These are phyloP conservation scores for Westerdykella aurantiaca DNA, from an alignment of 2,329 filamentous ascomycete species.

Conservation along the genomic window DNA sequence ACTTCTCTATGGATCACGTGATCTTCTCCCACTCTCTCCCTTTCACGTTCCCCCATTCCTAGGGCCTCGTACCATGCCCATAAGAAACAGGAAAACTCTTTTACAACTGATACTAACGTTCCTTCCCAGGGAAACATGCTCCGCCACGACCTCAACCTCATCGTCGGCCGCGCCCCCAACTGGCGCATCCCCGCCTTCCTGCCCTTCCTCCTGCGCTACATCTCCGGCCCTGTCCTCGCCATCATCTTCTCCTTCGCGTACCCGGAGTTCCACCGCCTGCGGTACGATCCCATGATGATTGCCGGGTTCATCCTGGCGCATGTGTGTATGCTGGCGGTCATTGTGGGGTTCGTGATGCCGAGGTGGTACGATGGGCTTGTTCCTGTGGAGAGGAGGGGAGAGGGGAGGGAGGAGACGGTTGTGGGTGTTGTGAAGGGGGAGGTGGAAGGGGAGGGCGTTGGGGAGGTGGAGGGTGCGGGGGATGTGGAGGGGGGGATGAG, in stretches of 20 bases:
- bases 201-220: slow-evolving; percentile 42
- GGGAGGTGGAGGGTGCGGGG: neutral
- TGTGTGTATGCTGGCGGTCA: slow-evolving; percentile 44
- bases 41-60: no score
- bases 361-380: slow-evolving; percentile 52
- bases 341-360: slow-evolving; percentile 48
- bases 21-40: no score
- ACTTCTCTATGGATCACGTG: no score
- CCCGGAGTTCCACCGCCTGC: slow-evolving; percentile 27
- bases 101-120: neutral
- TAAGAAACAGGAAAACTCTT: no score
- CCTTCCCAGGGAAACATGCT: slow-evolving; percentile 50
- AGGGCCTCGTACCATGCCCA: no score
- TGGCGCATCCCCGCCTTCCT: slow-evolving; percentile 53
- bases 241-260: slow-evolving; percentile 34
- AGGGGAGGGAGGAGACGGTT: slow-evolving; percentile 39
- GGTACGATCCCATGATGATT: slow-evolving; percentile 34
- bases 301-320: slow-evolving; percentile 27
- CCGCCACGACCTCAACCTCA: slow-evolving; percentile 50
- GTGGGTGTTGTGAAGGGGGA: slow-evolving; percentile 25
- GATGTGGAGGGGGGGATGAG: no score
- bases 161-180: slow-evolving; percentile 43
- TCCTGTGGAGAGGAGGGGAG: slow-evolving; percentile 42
- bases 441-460: slow-evolving; percentile 13
- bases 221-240: slow-evolving; percentile 28